Conservation (phyloP, 2,329 filamentous ascomycete genomes). For the Aureobasidium sp. region DNA sequence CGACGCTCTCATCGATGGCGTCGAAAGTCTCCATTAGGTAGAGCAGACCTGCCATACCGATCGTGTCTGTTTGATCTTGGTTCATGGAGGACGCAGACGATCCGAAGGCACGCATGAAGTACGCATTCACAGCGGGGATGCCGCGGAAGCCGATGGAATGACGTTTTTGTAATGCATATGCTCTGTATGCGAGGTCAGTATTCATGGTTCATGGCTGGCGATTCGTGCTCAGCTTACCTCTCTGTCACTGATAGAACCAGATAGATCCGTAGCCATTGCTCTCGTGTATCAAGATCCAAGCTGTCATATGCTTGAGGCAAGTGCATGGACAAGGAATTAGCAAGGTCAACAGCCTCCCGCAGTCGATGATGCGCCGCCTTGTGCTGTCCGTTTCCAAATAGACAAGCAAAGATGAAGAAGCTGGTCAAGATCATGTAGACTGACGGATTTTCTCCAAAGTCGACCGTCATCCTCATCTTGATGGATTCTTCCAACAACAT, state of each 20-base stretch:
- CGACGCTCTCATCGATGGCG: slow-evolving; percentile 36
- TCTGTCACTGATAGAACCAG: slow-evolving; percentile 28
- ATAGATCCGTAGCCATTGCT: slow-evolving; percentile 33
- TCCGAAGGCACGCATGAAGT: slow-evolving; percentile 34
- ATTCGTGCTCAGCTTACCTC: no score
- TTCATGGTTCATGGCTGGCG: no score
- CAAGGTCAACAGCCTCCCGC: slow-evolving; percentile 30
- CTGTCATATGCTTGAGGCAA: slow-evolving; percentile 32
- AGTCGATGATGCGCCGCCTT: slow-evolving; percentile 24
- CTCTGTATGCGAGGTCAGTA: slow-evolving; percentile 20
- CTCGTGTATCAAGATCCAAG: slow-evolving; percentile 30
- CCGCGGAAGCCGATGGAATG: slow-evolving; percentile 37
- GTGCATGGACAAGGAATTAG: slow-evolving; percentile 33
- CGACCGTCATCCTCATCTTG: slow-evolving; percentile 36
- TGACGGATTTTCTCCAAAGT: slow-evolving; percentile 26
- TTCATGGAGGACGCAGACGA: slow-evolving; percentile 33
- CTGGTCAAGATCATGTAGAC: slow-evolving; percentile 25
- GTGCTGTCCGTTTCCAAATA: slow-evolving; percentile 23
- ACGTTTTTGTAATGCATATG: slow-evolving; percentile 36
- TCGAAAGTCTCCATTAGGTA: slow-evolving; percentile 38
- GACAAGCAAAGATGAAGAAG: slow-evolving; percentile 26
- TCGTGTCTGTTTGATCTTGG: slow-evolving; percentile 34
- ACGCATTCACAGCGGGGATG: slow-evolving; percentile 32
- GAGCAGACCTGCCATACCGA: slow-evolving; percentile 35
- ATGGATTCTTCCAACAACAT: slow-evolving; percentile 37